Conservation (phyloP, 108 stramenopile genomes). For the Schizochytrium sp. region DNA sequence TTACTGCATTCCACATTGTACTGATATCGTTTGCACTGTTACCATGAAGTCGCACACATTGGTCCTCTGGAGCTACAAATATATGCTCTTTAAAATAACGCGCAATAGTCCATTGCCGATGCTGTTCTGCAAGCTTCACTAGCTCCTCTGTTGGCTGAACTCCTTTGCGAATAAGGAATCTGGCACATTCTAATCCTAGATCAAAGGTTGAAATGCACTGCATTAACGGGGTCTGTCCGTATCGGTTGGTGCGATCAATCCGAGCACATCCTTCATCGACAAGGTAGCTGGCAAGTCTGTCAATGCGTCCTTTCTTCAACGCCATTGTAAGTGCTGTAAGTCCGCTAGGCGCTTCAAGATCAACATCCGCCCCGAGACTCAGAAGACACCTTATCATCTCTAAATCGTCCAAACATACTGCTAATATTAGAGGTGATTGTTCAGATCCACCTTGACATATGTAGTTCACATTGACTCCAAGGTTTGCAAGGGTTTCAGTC, state of each 20-base stretch:
- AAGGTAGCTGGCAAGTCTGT: neutral
- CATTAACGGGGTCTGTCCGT: neutral
- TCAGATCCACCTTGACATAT: neutral
- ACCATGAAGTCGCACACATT: neutral
- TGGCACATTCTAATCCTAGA: neutral
- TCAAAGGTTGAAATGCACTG: neutral
- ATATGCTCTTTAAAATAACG: neutral
- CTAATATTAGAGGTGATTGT: neutral
- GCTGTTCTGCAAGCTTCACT: neutral
- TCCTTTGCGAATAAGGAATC: neutral
- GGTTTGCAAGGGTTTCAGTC: neutral
- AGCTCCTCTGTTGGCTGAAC: neutral
- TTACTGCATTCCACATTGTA: neutral
- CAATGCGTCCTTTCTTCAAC: neutral
- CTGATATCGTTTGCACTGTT: too few species aligned
- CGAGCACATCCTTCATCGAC: neutral
- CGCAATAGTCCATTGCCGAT: neutral
- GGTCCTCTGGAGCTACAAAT: neutral
- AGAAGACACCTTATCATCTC: neutral
- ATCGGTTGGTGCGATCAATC: neutral
- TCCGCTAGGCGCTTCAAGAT: neutral
- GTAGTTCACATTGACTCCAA: neutral
- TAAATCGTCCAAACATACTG: neutral
- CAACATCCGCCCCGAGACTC: neutral
- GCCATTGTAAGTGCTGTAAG: slow-evolving; percentile 12